Conservation (phyloP, 2,329 filamentous ascomycete species). For the Neophaeococcomyces aloes region DNA sequence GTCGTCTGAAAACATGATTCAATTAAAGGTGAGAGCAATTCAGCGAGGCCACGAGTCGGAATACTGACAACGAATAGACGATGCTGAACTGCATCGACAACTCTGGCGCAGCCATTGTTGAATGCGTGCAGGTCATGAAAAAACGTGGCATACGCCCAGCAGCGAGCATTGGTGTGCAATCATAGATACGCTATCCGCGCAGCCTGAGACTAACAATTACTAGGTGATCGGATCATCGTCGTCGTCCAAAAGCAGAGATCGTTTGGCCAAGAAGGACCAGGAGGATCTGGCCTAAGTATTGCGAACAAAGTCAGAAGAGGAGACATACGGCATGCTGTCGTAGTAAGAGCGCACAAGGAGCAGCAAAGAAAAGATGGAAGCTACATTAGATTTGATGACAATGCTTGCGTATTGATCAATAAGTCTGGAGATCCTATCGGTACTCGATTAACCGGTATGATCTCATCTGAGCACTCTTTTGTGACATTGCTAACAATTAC, state of each 20-base stretch:
- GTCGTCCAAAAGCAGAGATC: constrained; percentile 93
- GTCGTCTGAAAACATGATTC: constrained; percentile 63
- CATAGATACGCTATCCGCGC: not conserved
- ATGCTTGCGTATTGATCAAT: constrained; percentile 94
- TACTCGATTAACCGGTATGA: constrained; percentile 68
- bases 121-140: constrained; percentile 86
- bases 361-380: constrained; percentile 79
- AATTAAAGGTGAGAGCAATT: constrained; percentile 57
- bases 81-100: constrained; percentile 99
- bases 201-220: not conserved
- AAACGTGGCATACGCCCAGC: constrained; percentile 58
- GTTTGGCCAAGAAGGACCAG: constrained; percentile 52
- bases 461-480: not conserved
- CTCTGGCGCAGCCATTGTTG: constrained; percentile 91
- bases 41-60: not conserved
- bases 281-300: constrained; percentile 60
- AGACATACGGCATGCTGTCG: constrained; percentile 90
- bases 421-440: constrained; percentile 94
- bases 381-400: constrained; percentile 90
- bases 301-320: constrained; percentile 92
- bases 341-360: constrained; percentile 85
- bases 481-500: constrained; percentile 17
- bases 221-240: constrained; percentile 92
- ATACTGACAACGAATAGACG: constrained; percentile 46
- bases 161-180: constrained; percentile 66